These are phyloP conservation scores for Vanderwaltozyma polyspora DNA, from an alignment of 805 yeast species.

Conservation along the genomic window DNA sequence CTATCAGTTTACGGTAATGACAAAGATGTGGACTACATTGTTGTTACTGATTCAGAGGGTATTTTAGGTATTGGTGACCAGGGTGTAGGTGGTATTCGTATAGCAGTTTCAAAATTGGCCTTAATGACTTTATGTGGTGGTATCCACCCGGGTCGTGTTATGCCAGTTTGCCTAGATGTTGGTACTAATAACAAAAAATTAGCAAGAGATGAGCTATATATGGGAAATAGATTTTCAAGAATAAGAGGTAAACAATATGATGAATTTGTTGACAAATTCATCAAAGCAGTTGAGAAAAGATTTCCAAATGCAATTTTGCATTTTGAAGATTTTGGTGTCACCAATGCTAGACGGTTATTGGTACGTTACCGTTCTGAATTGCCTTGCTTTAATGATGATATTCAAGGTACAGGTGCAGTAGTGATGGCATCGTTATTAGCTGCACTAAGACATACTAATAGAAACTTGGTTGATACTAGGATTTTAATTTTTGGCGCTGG, in stretches of 20 bases:
- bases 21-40: conserved; percentile 90
- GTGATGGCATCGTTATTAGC: conserved; percentile 92
- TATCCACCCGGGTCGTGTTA: conserved; percentile 89
- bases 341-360: conserved; percentile 76
- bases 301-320: conserved; percentile 89
- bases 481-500: conserved; percentile 92
- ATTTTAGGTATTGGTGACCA: conserved; percentile 97
- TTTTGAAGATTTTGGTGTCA: conserved; percentile 93
- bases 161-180: conserved; percentile 83
- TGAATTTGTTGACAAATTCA: conserved; percentile 70
- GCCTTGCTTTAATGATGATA: conserved; percentile 94
- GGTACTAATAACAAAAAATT: conserved; percentile 85
- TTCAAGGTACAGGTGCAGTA: conserved; percentile 98
- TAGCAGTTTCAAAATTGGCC: conserved; percentile 83
- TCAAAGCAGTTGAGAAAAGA: conserved; percentile 54
- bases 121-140: conserved; percentile 96
- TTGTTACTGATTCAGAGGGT: conserved; percentile 93
- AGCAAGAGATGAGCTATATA: conserved; percentile 73
- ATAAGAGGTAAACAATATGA: conserved; percentile 82
- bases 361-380: conserved; percentile 59
- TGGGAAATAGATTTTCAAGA: conserved; percentile 83
- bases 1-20: conserved; percentile 55
- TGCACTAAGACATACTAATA: conserved; percentile 67
- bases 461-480: conserved; percentile 49
- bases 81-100: conserved; percentile 94